These are phyloP conservation scores for Pythium grandisporangium DNA, from an alignment of 352 stramenopile species.

Conservation along the genomic window DNA sequence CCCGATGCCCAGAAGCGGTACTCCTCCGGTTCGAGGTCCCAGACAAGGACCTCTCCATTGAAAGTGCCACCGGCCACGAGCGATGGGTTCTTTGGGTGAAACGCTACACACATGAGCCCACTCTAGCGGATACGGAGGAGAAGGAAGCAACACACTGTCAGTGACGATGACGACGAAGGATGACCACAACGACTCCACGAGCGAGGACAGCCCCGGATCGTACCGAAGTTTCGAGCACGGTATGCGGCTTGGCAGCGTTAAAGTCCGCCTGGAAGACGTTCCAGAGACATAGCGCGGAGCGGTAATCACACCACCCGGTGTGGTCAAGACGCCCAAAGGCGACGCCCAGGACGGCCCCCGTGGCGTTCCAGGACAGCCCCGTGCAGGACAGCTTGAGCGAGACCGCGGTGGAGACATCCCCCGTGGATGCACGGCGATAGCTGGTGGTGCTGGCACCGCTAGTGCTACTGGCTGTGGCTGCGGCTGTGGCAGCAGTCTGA, in stretches of 20 bases:
- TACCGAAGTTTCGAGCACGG: conserved; percentile 74
- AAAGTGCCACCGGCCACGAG: conserved; percentile 80
- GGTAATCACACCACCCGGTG: conserved; percentile 83
- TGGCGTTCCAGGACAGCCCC: conserved; percentile 81
- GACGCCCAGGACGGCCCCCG: conserved; percentile 71
- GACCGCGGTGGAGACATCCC: conserved; percentile 6
- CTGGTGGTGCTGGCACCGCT: neutral
- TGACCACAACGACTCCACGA: too few relatives aligned
- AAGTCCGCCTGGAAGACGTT: conserved; percentile 78
- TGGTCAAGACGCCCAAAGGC: conserved; percentile 82
- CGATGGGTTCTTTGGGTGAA: conserved; percentile 74
- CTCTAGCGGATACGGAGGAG: too few relatives aligned
- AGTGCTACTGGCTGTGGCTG: neutral
- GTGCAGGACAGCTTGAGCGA: conserved; percentile 71
- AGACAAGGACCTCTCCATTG: conserved; percentile 81
- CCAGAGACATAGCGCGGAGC: conserved; percentile 79
- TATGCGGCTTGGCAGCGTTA: conserved; percentile 43
- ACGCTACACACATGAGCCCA: conserved; percentile 83
- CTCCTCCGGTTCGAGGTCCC: conserved; percentile 61
- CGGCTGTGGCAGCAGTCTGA: conserved; percentile 8
- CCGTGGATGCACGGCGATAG: neutral
- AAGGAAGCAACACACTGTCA: too few relatives aligned
- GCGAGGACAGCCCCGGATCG: too few relatives aligned
- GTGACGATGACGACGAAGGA: too few relatives aligned
- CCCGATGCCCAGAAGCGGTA: conserved; percentile 58